Percentiles rank a stretch among this genome's conserved stretches.
Evolutionary conservation across 2,329 filamentous ascomycete species (phyloP).

Genomic region (Didymellaceae sp.): DNA sequence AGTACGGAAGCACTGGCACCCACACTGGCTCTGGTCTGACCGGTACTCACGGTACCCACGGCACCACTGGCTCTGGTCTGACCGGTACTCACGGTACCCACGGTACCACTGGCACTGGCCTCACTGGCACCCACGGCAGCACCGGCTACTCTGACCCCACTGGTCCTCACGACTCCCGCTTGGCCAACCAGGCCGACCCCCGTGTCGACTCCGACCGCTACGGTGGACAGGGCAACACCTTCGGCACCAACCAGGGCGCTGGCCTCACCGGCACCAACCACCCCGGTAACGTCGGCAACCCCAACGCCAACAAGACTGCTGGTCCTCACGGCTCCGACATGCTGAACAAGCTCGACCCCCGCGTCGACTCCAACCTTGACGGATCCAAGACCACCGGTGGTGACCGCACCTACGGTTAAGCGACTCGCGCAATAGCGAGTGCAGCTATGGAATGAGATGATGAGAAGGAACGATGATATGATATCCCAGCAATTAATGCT

Average conservation of each 20-base stretch:
- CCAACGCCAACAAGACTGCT: slow-evolving; percentile 39
- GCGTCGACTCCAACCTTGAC: slow-evolving; percentile 46
- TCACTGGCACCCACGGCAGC: slow-evolving; percentile 19
- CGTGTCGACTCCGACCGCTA: slow-evolving; percentile 38
- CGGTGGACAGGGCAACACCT: slow-evolving; percentile 31
- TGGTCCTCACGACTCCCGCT: slow-evolving; percentile 37
- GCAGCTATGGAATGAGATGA: slow-evolving; percentile 10
- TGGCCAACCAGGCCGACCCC: slow-evolving; percentile 41
- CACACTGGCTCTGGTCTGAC: slow-evolving; percentile 17
- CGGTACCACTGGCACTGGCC: neutral
- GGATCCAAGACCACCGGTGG: slow-evolving; percentile 40
- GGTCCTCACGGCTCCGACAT: slow-evolving; percentile 45
- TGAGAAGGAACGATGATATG: slow-evolving; percentile 13
- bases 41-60: slow-evolving; percentile 9
- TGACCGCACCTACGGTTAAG: slow-evolving; percentile 34
- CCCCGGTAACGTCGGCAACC: slow-evolving; percentile 22
- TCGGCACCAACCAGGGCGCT: slow-evolving; percentile 18
- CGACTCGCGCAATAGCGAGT: slow-evolving; percentile 12
- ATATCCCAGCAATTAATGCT: slow-evolving; percentile 16
- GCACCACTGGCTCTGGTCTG: slow-evolving; percentile 15
- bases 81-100: slow-evolving; percentile 12
- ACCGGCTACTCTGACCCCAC: slow-evolving; percentile 27
- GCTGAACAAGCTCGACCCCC: slow-evolving; percentile 46
- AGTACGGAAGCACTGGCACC: slow-evolving; percentile 7
- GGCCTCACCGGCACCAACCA: slow-evolving; percentile 20